Conservation (phyloP, 73 alveolate genomes). For the Uronychia setigera region DNA sequence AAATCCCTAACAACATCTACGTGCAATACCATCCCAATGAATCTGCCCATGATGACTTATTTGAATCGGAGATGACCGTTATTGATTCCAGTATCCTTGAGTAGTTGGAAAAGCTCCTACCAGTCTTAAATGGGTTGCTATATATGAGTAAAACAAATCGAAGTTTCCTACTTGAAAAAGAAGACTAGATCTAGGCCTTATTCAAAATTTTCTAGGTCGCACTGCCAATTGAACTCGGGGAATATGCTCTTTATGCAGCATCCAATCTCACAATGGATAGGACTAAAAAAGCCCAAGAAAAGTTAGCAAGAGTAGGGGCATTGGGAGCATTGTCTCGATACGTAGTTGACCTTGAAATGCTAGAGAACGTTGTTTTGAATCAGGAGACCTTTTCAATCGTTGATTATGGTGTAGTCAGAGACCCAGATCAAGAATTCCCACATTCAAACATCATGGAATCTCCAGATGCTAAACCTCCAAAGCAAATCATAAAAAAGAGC, state of each 20-base stretch:
- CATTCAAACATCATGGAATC: neutral
- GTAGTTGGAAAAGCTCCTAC: slow-evolving; percentile 43
- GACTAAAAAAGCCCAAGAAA: slow-evolving; percentile 30
- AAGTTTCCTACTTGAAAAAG: neutral
- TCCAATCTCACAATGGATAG: slow-evolving; percentile 17
- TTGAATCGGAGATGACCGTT: slow-evolving; percentile 16
- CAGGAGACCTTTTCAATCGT: neutral
- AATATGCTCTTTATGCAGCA: slow-evolving; percentile 39
- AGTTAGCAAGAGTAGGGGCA: slow-evolving; percentile 12
- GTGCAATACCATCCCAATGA: slow-evolving; percentile 5
- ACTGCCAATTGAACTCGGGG: slow-evolving; percentile 46
- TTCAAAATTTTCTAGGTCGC: slow-evolving; percentile 22
- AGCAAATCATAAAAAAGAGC: neutral
- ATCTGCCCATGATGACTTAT: slow-evolving; percentile 32
- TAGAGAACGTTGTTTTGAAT: neutral
- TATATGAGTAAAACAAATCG: slow-evolving; percentile 25
- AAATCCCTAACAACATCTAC: neutral
- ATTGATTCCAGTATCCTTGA: slow-evolving; percentile 11
- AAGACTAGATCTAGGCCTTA: neutral
- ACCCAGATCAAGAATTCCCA: neutral
- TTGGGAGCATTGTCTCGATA: neutral
- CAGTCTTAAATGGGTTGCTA: slow-evolving; percentile 47
- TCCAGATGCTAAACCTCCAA: neutral
- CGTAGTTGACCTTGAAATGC: neutral
- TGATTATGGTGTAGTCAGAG: neutral